Conservation (phyloP, 2,329 filamentous ascomycete species). For the Fusarium marasasianum region DNA sequence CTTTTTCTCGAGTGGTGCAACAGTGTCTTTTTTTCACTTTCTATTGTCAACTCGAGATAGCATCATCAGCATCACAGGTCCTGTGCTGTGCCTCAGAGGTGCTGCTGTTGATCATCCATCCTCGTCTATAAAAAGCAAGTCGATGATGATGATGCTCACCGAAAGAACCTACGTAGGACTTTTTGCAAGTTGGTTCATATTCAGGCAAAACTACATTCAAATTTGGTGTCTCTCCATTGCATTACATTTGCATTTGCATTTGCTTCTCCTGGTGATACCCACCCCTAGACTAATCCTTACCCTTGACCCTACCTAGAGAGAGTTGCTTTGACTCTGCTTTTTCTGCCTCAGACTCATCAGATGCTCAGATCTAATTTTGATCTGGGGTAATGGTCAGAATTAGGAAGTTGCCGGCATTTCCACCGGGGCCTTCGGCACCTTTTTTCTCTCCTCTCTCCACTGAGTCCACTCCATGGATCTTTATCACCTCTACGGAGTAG, state of each 20-base stretch:
- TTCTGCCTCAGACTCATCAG: neutral
- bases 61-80: neutral
- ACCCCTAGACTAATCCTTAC: neutral
- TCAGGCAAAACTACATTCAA: neutral
- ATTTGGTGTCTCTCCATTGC: conserved; percentile 5
- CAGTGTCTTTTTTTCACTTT: neutral
- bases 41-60: neutral
- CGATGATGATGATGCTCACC: neutral
- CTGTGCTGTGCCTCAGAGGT: conserved; percentile 18
- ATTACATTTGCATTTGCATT: neutral
- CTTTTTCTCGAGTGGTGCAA: neutral
- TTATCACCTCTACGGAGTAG: neutral
- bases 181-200: neutral
- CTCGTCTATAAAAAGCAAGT: conserved; percentile 11
- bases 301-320: neutral
- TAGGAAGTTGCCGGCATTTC: conserved; percentile 18
- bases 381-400: conserved; percentile 2
- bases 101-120: conserved; percentile 5
- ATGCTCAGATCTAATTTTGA: conserved; percentile 1
- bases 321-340: neutral
- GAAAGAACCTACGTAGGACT: neutral
- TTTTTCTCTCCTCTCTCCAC: neutral
- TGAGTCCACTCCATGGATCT: neutral
- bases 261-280: conserved; percentile 12
- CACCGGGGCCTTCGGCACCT: conserved; percentile 5